These are phyloP conservation scores for Ganoderma meredithae DNA, from an alignment of 1,284 basidiomycete species.

Conservation along the genomic window DNA sequence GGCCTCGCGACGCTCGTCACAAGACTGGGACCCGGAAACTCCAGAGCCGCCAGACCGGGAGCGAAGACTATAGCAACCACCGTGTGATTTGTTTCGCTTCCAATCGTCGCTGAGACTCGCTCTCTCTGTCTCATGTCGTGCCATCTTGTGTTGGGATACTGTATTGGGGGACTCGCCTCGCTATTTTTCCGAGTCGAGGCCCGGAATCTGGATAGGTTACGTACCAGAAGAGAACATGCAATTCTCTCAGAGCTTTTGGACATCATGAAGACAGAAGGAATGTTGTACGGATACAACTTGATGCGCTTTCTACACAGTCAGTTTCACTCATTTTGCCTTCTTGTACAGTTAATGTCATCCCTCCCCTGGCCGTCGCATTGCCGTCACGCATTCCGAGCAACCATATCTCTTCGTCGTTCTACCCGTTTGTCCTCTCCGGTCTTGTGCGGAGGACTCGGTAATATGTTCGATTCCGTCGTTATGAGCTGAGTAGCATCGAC, in stretches of 20 bases:
- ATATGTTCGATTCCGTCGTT: neutral
- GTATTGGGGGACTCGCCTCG: neutral
- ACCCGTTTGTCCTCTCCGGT: neutral
- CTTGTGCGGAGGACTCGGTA: neutral
- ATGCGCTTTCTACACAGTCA: neutral
- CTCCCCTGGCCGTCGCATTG: slow-evolving; percentile 6
- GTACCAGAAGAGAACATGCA: neutral
- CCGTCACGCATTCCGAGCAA: slow-evolving; percentile 8
- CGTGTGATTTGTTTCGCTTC: neutral
- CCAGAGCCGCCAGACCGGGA: slow-evolving; percentile 24
- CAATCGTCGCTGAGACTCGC: neutral
- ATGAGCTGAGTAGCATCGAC: neutral
- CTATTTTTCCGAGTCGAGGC: neutral
- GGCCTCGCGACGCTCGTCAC: slow-evolving; percentile 8
- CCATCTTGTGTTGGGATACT: neutral
- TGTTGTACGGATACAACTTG: slow-evolving; percentile 13
- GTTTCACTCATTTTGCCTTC: neutral
- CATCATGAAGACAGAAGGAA: neutral
- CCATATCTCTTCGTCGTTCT: neutral
- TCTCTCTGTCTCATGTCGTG: neutral
- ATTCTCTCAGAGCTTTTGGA: neutral
- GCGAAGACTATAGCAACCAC: neutral
- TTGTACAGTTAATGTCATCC: slow-evolving; percentile 5
- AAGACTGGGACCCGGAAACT: slow-evolving; percentile 20
- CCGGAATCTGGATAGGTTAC: too few relatives aligned